These are phyloP conservation scores for Lippia alba DNA, from an alignment of 305 asterid genomes.

Conservation along the genomic window DNA sequence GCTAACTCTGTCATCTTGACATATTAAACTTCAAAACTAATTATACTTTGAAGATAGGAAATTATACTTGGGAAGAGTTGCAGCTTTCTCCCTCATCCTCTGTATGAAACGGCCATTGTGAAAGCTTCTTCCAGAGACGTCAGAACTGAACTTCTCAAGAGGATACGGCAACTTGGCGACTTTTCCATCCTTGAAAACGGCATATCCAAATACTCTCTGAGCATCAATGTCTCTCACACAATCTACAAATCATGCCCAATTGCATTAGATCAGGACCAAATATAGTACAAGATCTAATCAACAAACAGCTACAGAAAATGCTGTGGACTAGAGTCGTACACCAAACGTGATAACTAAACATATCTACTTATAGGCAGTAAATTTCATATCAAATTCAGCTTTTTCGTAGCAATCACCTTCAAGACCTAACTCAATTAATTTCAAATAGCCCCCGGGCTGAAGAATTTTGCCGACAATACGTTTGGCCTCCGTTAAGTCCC, in stretches of 20 bases:
- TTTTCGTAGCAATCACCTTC: conserved; percentile 48
- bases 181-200: conserved; percentile 73
- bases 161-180: conserved; percentile 66
- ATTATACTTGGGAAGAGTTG: conserved; percentile 68
- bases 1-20: no score
- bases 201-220: conserved; percentile 68
- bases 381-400: conserved; percentile 1
- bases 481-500: conserved; percentile 69
- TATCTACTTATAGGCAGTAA: conserved; percentile 6
- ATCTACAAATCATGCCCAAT: conserved; percentile 46
- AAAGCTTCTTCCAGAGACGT: conserved; percentile 75
- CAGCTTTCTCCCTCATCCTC: conserved; percentile 79
- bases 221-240: conserved; percentile 74
- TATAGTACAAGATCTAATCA: background rate
- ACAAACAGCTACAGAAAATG: conserved; percentile 1
- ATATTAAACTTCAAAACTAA: background rate
- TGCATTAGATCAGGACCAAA: conserved; percentile 20
- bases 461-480: conserved; percentile 73
- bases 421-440: conserved; percentile 66
- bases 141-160: conserved; percentile 58
- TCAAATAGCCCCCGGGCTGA: conserved; percentile 78
- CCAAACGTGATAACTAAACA: conserved; percentile 22
- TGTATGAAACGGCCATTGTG: conserved; percentile 85
- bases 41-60: background rate
- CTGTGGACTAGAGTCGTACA: conserved; percentile 5